These are phyloP conservation scores for Trichoderma sp. DNA, from an alignment of 2,329 filamentous ascomycete genomes.

Conservation along the genomic window DNA sequence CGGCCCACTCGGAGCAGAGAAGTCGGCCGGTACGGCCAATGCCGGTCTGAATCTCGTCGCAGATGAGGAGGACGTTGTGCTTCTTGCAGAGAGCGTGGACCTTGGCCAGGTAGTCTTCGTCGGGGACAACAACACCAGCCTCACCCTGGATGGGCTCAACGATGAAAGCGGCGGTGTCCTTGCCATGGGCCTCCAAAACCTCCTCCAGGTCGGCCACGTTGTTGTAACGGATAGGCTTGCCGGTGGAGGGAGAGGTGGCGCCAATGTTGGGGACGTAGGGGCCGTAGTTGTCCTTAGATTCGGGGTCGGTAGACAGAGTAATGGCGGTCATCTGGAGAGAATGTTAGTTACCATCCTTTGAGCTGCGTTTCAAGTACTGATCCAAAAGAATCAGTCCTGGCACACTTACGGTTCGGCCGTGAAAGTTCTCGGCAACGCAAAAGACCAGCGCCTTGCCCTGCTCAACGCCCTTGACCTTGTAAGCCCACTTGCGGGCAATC, in stretches of 20 bases:
- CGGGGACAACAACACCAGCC: slow-evolving; percentile 93
- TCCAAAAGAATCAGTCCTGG: not conserved
- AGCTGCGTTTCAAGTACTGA: not conserved
- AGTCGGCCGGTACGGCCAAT: slow-evolving; percentile 94
- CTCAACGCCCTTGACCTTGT: slow-evolving; percentile 91
- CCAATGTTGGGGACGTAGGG: slow-evolving; percentile 91
- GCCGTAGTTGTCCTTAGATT: slow-evolving; percentile 95
- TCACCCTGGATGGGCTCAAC: slow-evolving; percentile 98
- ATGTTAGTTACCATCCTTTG: not conserved
- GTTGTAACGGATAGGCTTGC: slow-evolving; percentile 79
- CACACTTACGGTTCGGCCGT: slow-evolving; percentile 82
- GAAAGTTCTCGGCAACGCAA: slow-evolving; percentile 88
- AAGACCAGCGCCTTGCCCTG: slow-evolving; percentile 83
- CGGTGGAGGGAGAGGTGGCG: slow-evolving; percentile 72
- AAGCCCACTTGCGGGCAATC: slow-evolving; percentile 96
- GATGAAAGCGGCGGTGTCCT: slow-evolving; percentile 87
- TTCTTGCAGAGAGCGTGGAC: slow-evolving; percentile 87
- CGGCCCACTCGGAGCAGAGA: slow-evolving; percentile 91
- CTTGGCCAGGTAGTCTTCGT: slow-evolving; percentile 80
- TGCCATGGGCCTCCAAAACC: slow-evolving; percentile 76
- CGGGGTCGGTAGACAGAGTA: slow-evolving; percentile 91
- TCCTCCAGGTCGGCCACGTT: slow-evolving; percentile 78
- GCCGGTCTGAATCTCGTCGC: slow-evolving; percentile 97
- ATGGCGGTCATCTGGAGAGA: slow-evolving; percentile 78
- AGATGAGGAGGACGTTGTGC: slow-evolving; percentile 94